These are phyloP conservation scores for Calonectria pseudoreteaudii DNA, from an alignment of 2,329 filamentous ascomycete species.

Conservation along the genomic window DNA sequence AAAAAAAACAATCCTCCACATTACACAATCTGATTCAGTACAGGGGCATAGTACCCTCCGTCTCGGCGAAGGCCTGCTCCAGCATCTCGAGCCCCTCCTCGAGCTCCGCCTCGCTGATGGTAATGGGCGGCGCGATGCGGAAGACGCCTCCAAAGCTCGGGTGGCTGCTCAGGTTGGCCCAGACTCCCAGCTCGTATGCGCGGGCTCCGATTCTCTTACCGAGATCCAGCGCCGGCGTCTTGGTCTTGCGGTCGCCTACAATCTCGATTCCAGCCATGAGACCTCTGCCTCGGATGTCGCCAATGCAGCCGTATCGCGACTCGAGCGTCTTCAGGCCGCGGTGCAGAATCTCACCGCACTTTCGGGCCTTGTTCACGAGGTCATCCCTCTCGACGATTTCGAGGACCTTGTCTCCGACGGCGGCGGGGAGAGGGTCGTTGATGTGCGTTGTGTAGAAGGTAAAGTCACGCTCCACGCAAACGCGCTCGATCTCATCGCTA, in stretches of 20 bases:
- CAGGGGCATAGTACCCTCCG: constrained; percentile 18
- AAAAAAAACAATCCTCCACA: background rate
- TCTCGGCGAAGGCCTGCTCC: constrained; percentile 55
- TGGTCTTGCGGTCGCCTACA: constrained; percentile 61
- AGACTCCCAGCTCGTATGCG: constrained; percentile 65
- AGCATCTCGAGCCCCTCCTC: constrained; percentile 65
- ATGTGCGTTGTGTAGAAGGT: constrained; percentile 72
- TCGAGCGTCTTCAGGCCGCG: constrained; percentile 59
- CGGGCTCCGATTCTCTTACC: constrained; percentile 59
- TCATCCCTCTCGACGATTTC: constrained; percentile 70
- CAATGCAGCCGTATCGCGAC: constrained; percentile 69
- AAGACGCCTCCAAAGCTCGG: constrained; percentile 68
- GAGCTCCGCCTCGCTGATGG: constrained; percentile 63
- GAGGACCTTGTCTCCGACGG: constrained; percentile 71
- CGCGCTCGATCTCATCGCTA: constrained; percentile 62
- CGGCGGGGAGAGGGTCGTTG: constrained; percentile 71
- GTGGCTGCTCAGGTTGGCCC: constrained; percentile 67
- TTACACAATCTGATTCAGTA: background rate
- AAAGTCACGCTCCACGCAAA: constrained; percentile 61
- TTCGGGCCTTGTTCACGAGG: constrained; percentile 58
- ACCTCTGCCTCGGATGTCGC: constrained; percentile 70
- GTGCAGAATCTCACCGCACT: constrained; percentile 59
- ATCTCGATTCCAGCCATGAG: constrained; percentile 71
- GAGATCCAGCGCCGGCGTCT: constrained; percentile 59
- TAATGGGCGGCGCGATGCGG: constrained; percentile 71